Base-by-base conservation (phyloP, 768 basidiomycete species). In the Kwoniella mangroviensis region DNA sequence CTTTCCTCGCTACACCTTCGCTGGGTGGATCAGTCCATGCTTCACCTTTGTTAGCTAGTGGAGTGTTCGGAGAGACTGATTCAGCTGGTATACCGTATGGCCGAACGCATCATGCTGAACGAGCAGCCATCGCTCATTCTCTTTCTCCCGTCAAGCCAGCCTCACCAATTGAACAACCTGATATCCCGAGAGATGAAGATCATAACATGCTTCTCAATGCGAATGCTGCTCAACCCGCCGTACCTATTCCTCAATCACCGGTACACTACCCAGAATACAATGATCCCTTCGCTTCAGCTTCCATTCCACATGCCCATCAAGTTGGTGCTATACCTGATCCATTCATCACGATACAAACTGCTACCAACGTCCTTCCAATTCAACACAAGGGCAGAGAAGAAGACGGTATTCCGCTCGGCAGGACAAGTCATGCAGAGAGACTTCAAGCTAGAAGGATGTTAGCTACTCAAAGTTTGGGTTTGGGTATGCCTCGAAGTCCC, bases 281-380 rank as follows among this genome's bases (percentile, higher is more conserved):
- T 45, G 68, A 69, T 64, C 68, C 68, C 10, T 69, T 63, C 45
- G 68, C 68, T 43, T 49, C 51, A 22, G 45, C 55, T 45, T 26
- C 67, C 9, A 54, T 57, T 12, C 75, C 76, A 15, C 72, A 65
- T 11, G 70, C 79, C 13, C 76, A 77, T 66, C 82, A 83, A 69
- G 64, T 61, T 51, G 81, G 81, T n/a, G 40, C 78, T 11, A 75
- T 83, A 52, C 73, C 76, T 10, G 82, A 83, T 63, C 82, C 82
- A 21, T 83, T 83, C 73, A 73, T 81, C 57, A 81, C 80, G 4
- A 72, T 81, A 28, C 78, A 81, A 54, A 80, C 82, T 9, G 79
- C 76, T 28, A 83, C 80, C 4, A 64, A 74, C 13, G 72, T 78
- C 26, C 53, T 76, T 19, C 63, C 61, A 0, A 21, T 58, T 53